phyloP scores from a whole-genome alignment of 495 filamentous ascomycete genomes.

The Cetradonia linearis region DNA sequence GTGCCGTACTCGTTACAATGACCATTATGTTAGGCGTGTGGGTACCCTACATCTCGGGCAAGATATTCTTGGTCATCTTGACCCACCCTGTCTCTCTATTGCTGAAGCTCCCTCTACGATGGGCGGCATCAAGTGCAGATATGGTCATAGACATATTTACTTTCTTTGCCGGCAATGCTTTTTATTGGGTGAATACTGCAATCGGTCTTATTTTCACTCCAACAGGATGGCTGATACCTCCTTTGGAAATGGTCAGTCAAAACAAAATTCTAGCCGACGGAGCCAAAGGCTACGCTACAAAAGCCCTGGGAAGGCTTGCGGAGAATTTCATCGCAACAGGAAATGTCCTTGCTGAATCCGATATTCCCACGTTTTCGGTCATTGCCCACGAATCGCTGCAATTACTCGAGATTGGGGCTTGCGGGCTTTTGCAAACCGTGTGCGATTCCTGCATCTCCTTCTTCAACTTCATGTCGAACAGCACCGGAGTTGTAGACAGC shows the following conservation, averaged over 20 bases:
- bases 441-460: not conserved
- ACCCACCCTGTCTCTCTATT: conserved; percentile 64
- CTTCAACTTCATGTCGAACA: conserved; percentile 4
- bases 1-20: conserved; percentile 75
- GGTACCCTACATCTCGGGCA: conserved; percentile 83
- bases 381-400: conserved; percentile 50
- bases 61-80: conserved; percentile 64
- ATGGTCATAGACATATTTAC: conserved; percentile 54
- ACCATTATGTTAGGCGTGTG: conserved; percentile 79
- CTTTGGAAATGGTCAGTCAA: conserved; percentile 33
- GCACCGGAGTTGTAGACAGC: not conserved
- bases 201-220: conserved; percentile 39
- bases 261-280: conserved; percentile 25
- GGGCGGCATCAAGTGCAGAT: conserved; percentile 61
- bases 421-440: conserved; percentile 16
- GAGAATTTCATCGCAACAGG: conserved; percentile 13
- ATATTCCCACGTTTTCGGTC: conserved; percentile 52
- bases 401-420: conserved; percentile 37
- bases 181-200: conserved; percentile 43
- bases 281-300: conserved; percentile 26
- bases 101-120: conserved; percentile 57
- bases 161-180: conserved; percentile 44
- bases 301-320: conserved; percentile 24
- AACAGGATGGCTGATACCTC: conserved; percentile 34
- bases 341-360: conserved; percentile 33